phyloP scores from a whole-genome alignment of 2,329 filamentous ascomycete species.

The Aspergillus sp. region DNA sequence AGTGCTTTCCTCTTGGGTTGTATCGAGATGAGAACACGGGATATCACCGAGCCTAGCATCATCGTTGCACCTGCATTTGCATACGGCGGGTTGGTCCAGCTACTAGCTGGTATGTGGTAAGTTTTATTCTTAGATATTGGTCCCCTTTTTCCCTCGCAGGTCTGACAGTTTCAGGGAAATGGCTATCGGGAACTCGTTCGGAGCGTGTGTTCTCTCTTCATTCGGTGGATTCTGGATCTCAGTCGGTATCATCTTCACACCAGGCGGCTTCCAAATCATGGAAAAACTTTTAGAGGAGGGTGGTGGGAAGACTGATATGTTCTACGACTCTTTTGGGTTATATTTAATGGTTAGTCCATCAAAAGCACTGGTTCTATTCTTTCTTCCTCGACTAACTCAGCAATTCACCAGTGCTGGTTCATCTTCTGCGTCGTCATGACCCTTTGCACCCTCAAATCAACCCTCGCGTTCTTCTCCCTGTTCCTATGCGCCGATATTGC shows the following conservation, averaged over 20 bases:
- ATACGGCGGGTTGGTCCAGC: constrained; percentile 72
- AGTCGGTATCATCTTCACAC: constrained; percentile 69
- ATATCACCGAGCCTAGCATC: constrained; percentile 60
- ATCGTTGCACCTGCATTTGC: constrained; percentile 67
- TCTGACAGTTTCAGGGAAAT: constrained; percentile 61
- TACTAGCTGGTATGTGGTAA: constrained; percentile 79
- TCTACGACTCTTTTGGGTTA: constrained; percentile 63
- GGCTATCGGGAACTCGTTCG: constrained; percentile 76
- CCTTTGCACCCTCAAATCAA: constrained; percentile 70
- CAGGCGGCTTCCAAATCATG: constrained; percentile 60
- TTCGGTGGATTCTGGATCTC: constrained; percentile 79
- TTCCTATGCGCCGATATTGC: constrained; percentile 73
- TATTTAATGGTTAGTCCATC: constrained; percentile 61
- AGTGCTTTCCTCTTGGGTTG: constrained; percentile 75
- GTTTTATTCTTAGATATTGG: too few species aligned
- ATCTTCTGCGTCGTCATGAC: constrained; percentile 75
- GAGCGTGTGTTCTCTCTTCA: constrained; percentile 72
- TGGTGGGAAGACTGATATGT: constrained; percentile 37
- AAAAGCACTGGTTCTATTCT: not conserved
- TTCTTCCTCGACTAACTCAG: not conserved
- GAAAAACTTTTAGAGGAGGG: constrained; percentile 42
- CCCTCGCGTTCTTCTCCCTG: constrained; percentile 70
- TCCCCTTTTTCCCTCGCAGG: too few species aligned
- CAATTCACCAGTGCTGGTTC: constrained; percentile 62
- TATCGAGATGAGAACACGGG: constrained; percentile 65